Base-by-base conservation (phyloP, 176 grass and related monocot genomes). In the Puccinellia tenuiflora region DNA sequence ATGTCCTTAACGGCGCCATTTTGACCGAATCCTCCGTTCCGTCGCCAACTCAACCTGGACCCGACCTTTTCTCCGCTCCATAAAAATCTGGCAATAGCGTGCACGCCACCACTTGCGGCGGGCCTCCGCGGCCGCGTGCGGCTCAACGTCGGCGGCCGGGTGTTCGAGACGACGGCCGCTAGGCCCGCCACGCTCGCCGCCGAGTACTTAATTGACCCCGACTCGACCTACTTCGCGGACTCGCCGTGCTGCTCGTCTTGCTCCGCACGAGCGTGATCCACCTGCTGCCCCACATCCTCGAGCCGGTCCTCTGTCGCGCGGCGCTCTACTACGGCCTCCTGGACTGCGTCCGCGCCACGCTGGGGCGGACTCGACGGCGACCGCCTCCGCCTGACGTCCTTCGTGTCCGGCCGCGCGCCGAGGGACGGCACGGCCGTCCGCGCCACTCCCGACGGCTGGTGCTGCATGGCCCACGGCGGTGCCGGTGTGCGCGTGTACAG, bases 171-270 rank as follows among this genome's bases (percentile, higher is more conserved):
- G 7, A 95, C 92, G 40, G 57, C n/a, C n/a, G n/a, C n/a, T n/a
- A n/a, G n/a, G n/a, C n/a, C 89, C 9, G 72, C 85, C 48, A 98
- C 96, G 34, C 88, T 98, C 7, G 83, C 89, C 24, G 65, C 81
- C 84, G 92, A 98, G 76, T 98, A 98, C 83, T 98, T 95, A 86
- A 82, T 98, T 66, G 96, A 98, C 87, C 92, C 92, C 68, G 92
- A 93, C 81, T 92, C 96, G 53, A 76, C 77, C 18, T 92, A 91
- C 81, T 98, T 98, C 78, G 88, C 82, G 7, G n/a, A n/a, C n/a
- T n/a, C n/a, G n/a, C n/a, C n/a, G 87, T 90, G 65, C 89, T 98
- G 30, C 89, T 98, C 14, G 91, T 95, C 87, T 91, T 95, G 31
- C 91, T 98, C 71, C 92, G 92, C 21, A 98, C 96, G 33, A 92